Base-by-base conservation (phyloP, 2,329 filamentous ascomycete species). In the Harringtonia lauricola region DNA sequence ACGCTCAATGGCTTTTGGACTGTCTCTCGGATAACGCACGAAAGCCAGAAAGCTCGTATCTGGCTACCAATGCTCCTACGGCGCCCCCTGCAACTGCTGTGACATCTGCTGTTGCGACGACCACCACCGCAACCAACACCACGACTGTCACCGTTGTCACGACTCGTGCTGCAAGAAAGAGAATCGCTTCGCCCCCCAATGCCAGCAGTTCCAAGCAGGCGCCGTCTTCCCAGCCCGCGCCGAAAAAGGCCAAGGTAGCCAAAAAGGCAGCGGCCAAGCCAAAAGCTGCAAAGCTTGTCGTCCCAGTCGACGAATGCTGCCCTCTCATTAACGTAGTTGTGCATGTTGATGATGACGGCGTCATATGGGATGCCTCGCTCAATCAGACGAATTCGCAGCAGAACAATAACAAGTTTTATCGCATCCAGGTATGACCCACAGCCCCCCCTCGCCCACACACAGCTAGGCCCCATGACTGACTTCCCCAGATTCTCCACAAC, bases 341-440 rank as follows among this genome's bases (percentile, higher is more conserved):
- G 28, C 79, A 83, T 55, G 74, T 90, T 44, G 81, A 81, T 47
- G 62, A 72, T 1, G 61, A 72, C 33, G 76, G 78, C 18, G 63
- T 82, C 44, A 86, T 90, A 39, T 90, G 76, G 58, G 86, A 94
- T 56, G 86, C 83, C 1, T 79, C 83, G 0, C 66, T 94, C 37
- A 92, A 89, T 52, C 83, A 89, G 57, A 83, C 86, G 12, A 84
- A 87, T 51, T 67, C 83, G 0, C 64, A 67, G 0, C 62, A 71
- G 38, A 92, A 90, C 56, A 83, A 84, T 60, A 90, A 92, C 60
- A 92, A 92, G 52, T 90, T 89, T 59, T 90, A 89, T 55, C 75
- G 77, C 24, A 59, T 88, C 24, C 84, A 90, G 66, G 66, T 85
- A 49, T 55, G 26, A 7, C 6, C 34, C 8, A 3, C 8, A 10